Evolutionary conservation across 176 grass and related monocot genomes (phyloP).

Genomic region (Saccharum officinarum): DNA sequence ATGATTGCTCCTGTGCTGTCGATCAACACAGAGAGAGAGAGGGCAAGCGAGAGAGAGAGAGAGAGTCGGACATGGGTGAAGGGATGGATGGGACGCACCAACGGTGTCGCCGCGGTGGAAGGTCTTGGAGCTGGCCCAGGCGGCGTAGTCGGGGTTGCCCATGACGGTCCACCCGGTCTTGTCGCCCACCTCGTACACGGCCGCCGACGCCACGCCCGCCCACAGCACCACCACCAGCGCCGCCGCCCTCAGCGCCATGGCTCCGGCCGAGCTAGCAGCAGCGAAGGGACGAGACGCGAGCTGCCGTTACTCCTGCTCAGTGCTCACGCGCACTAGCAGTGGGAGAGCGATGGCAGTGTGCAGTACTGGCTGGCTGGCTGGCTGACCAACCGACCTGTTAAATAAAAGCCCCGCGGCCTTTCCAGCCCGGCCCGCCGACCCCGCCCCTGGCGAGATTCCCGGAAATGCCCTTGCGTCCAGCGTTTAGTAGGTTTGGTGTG

Average conservation of each 20-base stretch:
- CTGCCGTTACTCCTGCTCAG: too few species aligned
- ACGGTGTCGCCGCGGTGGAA: constrained; percentile 27
- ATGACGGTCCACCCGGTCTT: constrained; percentile 58
- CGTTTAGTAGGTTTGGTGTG: background rate
- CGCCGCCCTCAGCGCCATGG: constrained; percentile 21
- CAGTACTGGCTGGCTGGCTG: background rate
- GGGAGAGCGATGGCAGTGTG: constrained; percentile 13
- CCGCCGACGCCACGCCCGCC: constrained; percentile 40
- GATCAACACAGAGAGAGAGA: background rate
- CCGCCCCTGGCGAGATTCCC: background rate
- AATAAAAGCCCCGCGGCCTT: constrained; percentile 35
- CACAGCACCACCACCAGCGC: background rate
- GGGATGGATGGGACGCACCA: constrained; percentile 9
- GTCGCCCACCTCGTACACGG: constrained; percentile 66
- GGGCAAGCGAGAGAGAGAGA: background rate
- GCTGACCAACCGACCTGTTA: background rate
- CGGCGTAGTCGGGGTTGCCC: constrained; percentile 50
- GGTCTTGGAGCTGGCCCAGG: constrained; percentile 39
- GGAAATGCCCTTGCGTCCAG: constrained; percentile 2
- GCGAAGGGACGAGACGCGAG: background rate
- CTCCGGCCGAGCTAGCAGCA: background rate
- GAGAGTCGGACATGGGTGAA: background rate
- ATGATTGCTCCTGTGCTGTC: too few species aligned
- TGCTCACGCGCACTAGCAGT: background rate
- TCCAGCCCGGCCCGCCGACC: background rate